These are phyloP conservation scores for Pythium grandisporangium DNA, from an alignment of 352 stramenopile species.

Conservation along the genomic window DNA sequence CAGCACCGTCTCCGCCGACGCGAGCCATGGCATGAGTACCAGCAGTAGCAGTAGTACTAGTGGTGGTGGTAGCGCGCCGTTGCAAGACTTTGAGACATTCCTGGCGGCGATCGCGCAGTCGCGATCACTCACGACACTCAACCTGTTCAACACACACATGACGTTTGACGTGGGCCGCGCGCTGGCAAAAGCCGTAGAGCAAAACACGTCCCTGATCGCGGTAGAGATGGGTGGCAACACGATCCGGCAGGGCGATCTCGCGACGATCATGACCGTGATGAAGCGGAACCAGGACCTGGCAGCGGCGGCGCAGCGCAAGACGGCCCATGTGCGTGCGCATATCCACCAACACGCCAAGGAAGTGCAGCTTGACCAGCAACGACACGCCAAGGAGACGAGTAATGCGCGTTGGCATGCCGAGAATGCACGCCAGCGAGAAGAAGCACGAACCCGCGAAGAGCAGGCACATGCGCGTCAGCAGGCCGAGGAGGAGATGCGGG, in stretches of 20 bases:
- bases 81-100: constrained; percentile 25
- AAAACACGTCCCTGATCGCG: constrained; percentile 36
- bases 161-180: constrained; percentile 31
- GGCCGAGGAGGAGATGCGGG: constrained; percentile 32
- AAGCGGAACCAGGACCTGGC: constrained; percentile 32
- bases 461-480: constrained; percentile 29
- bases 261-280: constrained; percentile 24
- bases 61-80: constrained; percentile 1
- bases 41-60: constrained; percentile 2
- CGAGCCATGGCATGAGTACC: background rate
- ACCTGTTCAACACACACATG: constrained; percentile 55
- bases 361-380: constrained; percentile 19
- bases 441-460: constrained; percentile 35
- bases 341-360: constrained; percentile 20
- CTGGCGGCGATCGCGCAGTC: constrained; percentile 22
- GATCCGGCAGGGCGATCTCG: constrained; percentile 34
- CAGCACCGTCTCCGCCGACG: constrained; percentile 17
- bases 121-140: constrained; percentile 34
- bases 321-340: constrained; percentile 8
- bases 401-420: constrained; percentile 43
- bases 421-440: constrained; percentile 34
- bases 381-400: constrained; percentile 22
- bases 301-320: constrained; percentile 18
- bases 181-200: constrained; percentile 29
- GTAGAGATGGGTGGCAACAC: constrained; percentile 41